Conservation (phyloP, 2,329 filamentous ascomycete genomes). For the Diplodia seriata region DNA sequence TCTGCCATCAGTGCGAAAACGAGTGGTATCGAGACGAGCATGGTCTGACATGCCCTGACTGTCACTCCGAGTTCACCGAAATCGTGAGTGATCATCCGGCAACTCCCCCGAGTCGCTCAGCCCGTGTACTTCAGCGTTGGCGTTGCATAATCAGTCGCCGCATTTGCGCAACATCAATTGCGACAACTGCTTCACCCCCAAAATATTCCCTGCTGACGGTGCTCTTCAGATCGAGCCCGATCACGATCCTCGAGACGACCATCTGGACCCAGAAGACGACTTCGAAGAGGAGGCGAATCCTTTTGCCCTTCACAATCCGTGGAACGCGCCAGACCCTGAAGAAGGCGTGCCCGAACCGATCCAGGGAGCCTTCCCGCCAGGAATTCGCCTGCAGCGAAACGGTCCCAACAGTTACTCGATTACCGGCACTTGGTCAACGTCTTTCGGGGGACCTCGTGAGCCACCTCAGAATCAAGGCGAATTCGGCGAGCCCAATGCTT, state of each 20-base stretch:
- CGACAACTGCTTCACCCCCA: background rate
- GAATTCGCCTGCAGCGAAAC: slow-evolving; percentile 52
- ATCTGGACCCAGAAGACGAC: slow-evolving; percentile 41
- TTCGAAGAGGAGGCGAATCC: slow-evolving; percentile 44
- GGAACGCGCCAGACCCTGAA: slow-evolving; percentile 57
- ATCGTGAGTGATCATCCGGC: slow-evolving; percentile 67
- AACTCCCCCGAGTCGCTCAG: slow-evolving; percentile 16
- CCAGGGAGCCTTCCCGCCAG: slow-evolving; percentile 31
- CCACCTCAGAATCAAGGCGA: slow-evolving; percentile 37
- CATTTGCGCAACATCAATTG: no score
- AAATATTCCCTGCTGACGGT: slow-evolving; percentile 36
- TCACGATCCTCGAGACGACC: slow-evolving; percentile 67
- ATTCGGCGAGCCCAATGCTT: slow-evolving; percentile 36
- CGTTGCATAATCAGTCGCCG: background rate
- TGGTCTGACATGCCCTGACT: slow-evolving; percentile 77
- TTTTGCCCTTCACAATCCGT: slow-evolving; percentile 55
- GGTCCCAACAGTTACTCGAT: slow-evolving; percentile 47
- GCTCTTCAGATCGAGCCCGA: slow-evolving; percentile 49
- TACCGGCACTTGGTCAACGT: slow-evolving; percentile 41
- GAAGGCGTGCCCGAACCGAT: slow-evolving; percentile 45
- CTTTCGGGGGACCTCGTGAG: slow-evolving; percentile 35
- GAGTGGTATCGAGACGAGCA: slow-evolving; percentile 81
- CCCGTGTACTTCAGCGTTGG: background rate
- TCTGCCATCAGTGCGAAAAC: slow-evolving; percentile 79
- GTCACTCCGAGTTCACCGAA: slow-evolving; percentile 79